Percentiles rank a stretch among this genome's conserved stretches.
Conservation (phyloP, 169 alveolate species). For the Plasmodium chabaudi region DNA sequence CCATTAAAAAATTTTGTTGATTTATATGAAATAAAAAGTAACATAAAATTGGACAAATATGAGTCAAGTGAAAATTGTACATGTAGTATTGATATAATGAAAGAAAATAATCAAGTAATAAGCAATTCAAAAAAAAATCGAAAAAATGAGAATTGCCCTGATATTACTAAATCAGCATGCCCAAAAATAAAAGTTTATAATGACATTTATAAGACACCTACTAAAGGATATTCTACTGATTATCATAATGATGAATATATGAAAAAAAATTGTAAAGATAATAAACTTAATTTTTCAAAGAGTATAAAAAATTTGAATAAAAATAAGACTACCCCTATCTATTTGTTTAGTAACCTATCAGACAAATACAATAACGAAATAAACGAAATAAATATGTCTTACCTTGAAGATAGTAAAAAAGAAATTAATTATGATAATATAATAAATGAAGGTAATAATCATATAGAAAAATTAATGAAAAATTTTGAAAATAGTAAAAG, state of each 20-base stretch:
- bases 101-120: too few species aligned
- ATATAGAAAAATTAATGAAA: background rate
- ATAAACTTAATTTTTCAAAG: background rate
- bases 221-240: constrained; percentile 10
- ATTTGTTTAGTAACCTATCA: background rate
- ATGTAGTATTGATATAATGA: too few species aligned
- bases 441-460: constrained; percentile 4
- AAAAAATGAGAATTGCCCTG: constrained; percentile 1
- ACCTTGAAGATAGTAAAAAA: background rate
- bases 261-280: background rate
- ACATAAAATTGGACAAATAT: too few species aligned
- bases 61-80: too few species aligned
- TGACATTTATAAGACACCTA: background rate
- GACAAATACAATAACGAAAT: background rate
- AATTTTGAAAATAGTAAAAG: background rate
- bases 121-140: background rate
- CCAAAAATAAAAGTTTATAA: background rate
- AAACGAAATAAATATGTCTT: constrained; percentile 6
- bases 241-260: constrained; percentile 6
- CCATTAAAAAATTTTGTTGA: too few species aligned
- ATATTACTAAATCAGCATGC: background rate
- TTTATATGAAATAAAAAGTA: too few species aligned
- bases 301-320: background rate
- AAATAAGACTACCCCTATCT: background rate
- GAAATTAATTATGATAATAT: constrained; percentile 1